Conservation (phyloP, 116 monocot species). For the Phalaenopsis hybrid region DNA sequence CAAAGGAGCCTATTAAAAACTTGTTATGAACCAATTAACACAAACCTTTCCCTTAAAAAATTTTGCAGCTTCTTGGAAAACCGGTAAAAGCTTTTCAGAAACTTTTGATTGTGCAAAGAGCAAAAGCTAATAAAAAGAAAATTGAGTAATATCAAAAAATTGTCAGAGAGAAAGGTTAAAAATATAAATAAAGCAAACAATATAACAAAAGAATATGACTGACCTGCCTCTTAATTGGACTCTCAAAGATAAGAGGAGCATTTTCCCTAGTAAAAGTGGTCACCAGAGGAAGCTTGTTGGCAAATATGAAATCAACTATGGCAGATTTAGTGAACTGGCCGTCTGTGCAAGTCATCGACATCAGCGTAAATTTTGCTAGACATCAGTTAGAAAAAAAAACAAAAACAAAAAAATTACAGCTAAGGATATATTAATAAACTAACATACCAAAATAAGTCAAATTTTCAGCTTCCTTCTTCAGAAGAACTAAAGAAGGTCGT, state of each 20-base stretch:
- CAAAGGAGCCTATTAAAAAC: background rate
- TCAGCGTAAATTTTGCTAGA: background rate
- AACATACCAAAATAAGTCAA: conserved; percentile 59
- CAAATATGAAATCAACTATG: conserved; percentile 74
- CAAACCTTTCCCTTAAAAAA: conserved; percentile 90
- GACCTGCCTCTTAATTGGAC: conserved; percentile 88
- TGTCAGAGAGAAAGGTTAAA: background rate
- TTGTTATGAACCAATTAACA: background rate
- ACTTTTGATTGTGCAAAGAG: conserved; percentile 76
- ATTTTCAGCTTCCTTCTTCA: conserved; percentile 80
- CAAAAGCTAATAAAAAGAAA: conserved; percentile 43
- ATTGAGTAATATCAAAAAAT: background rate
- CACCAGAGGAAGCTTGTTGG: conserved; percentile 84
- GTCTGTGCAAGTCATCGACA: conserved; percentile 33
- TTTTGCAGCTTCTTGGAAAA: conserved; percentile 73
- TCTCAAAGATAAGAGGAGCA: conserved; percentile 70
- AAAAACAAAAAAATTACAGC: background rate
- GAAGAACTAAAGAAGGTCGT: conserved; percentile 63
- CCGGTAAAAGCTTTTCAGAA: conserved; percentile 44
- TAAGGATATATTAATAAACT: background rate
- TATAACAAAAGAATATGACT: background rate
- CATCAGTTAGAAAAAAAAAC: background rate
- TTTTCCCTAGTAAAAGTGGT: conserved; percentile 62
- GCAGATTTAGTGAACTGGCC: conserved; percentile 58
- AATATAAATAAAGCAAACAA: background rate